Evolutionary conservation across 164 flowering plant species (phyloP), one percentile per base, ranked within the genome.

Genomic region (Berberis vulgaris): DNA sequence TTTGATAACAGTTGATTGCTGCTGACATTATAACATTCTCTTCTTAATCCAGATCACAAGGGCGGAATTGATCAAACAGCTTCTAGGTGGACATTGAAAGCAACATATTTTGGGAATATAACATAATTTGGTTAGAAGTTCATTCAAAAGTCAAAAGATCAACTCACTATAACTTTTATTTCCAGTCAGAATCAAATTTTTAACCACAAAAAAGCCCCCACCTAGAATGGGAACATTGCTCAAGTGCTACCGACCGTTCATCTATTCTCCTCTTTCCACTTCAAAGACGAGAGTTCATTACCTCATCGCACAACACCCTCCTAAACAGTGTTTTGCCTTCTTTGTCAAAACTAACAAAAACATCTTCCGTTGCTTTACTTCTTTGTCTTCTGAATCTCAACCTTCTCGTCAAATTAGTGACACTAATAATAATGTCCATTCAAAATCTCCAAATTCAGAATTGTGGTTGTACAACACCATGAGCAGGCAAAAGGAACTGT

Each of bases 401-500:
- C 52, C 52, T 49, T 49, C 52, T 49, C 6, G 6, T 49, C 8
- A 49, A 6, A 49, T 49, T 26, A 26, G 26, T 26, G 26, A 49
- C 11, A 49, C 11, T 6, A 6, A 49, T 49, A 49, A 49, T 49
- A 49, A 49, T 11, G 11, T 49, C 52, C 6, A 1, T 6, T 11
- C 52, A 49, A 49, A 49, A 49, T 11, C 11, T 11, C 8, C 6
- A 49, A 6, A 49, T 52, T 26, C 55, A 52, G 85, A 85, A 54
- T 71, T 91, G 3, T 84, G 84, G 84, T 55, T 91, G 9, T 73
- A 82, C 82, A 91, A 87, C 67, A 89, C 98, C 3, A 83, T 89
- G 95, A 91, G 73, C 64, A 83, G 71, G 56, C 80, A 82, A 72
- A 91, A 74, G 70, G 94, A 89, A 67, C 49, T 75, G 60, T 89